Conservation (phyloP, 306 rosid species). For the Ammopiptanthus mongolicus region DNA sequence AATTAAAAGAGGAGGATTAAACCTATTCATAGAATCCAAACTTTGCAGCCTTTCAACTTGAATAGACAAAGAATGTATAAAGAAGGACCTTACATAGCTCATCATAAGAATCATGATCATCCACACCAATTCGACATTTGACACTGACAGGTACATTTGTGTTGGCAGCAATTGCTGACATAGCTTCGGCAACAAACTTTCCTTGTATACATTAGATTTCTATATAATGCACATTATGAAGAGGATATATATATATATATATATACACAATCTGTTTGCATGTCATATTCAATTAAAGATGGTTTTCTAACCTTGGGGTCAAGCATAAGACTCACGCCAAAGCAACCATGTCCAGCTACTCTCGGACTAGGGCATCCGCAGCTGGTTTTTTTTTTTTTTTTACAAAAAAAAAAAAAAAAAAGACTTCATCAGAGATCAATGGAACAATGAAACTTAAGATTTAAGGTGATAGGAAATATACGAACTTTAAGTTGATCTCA, state of each 20-base stretch:
- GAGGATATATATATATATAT: background rate
- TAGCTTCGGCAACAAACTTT: slow-evolving; percentile 94
- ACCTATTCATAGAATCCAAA: background rate
- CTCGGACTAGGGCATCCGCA: slow-evolving; percentile 96
- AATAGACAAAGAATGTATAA: slow-evolving; percentile 18
- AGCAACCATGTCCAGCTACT: slow-evolving; percentile 98
- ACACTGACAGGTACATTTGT: slow-evolving; percentile 83
- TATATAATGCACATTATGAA: slow-evolving; percentile 27
- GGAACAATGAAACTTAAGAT: background rate
- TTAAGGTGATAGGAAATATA: slow-evolving; percentile 15
- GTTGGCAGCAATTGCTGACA: slow-evolving; percentile 91
- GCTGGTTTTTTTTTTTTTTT: slow-evolving; percentile 28
- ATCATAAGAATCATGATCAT: slow-evolving; percentile 79
- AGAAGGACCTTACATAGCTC: slow-evolving; percentile 76
- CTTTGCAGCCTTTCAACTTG: background rate
- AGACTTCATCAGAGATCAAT: background rate
- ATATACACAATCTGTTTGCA: slow-evolving; percentile 11
- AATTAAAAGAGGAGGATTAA: background rate
- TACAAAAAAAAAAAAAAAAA: background rate
- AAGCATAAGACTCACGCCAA: slow-evolving; percentile 91
- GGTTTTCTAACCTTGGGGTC: slow-evolving; percentile 78
- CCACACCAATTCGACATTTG: slow-evolving; percentile 94
- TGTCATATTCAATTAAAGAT: slow-evolving; percentile 8
- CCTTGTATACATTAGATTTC: slow-evolving; percentile 52
- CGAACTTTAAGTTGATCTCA: slow-evolving; percentile 85